Evolutionary conservation across 208 protist species (phyloP).

Genomic region (Phytomonas serpens): DNA sequence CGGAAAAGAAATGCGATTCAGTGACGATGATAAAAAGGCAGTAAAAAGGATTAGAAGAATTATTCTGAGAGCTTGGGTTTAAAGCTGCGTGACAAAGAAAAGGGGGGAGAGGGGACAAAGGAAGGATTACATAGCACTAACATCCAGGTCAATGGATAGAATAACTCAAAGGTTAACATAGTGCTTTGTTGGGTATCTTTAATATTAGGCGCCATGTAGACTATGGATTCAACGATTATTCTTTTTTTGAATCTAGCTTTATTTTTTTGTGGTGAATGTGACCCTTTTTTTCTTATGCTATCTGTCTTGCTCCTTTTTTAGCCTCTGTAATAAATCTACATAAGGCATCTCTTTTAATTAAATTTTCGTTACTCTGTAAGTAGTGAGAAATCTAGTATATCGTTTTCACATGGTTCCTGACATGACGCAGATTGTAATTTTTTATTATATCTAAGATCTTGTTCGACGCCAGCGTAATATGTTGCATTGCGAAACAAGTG

Average conservation of each 20-base stretch:
- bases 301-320: background rate
- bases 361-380: slow-evolving; percentile 22
- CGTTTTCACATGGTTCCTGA: slow-evolving; percentile 13
- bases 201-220: background rate
- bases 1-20: background rate
- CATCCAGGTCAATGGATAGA: background rate
- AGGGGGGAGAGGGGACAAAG: background rate
- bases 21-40: background rate
- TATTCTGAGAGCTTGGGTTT: background rate
- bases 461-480: slow-evolving; percentile 42
- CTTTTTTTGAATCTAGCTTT: background rate
- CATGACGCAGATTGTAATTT: background rate
- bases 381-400: slow-evolving; percentile 33
- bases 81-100: background rate
- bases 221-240: background rate
- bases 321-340: too few species aligned
- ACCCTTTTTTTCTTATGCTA: background rate
- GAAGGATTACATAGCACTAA: background rate
- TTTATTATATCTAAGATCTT: slow-evolving; percentile 14
- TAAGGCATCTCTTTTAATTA: background rate
- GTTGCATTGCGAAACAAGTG: slow-evolving; percentile 37
- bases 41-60: background rate
- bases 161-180: background rate
- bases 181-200: background rate
- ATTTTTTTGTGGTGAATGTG: background rate